These are phyloP conservation scores for Thraustotheca clavata DNA, from an alignment of 352 stramenopile genomes.

Conservation along the genomic window DNA sequence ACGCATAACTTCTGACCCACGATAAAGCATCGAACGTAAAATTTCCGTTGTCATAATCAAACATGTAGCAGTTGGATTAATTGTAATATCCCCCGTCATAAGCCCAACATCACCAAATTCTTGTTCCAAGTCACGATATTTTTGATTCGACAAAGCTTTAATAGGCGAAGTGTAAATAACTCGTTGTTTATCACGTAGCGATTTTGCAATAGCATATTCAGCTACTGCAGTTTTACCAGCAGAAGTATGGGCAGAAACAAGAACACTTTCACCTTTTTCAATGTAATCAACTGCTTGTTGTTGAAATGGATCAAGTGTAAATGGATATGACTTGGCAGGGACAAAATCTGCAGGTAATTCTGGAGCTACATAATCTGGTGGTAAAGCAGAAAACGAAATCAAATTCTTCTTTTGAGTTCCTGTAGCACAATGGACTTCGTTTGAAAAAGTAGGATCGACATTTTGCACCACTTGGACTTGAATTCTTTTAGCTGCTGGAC, in stretches of 20 bases:
- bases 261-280: constrained; percentile 91
- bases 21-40: constrained; percentile 93
- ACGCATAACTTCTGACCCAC: constrained; percentile 92
- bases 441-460: constrained; percentile 56
- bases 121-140: constrained; percentile 95
- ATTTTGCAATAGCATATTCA: constrained; percentile 97
- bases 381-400: constrained; percentile 91
- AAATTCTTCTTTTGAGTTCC: constrained; percentile 94
- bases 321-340: constrained; percentile 62
- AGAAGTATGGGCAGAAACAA: constrained; percentile 95
- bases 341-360: not conserved
- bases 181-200: constrained; percentile 82
- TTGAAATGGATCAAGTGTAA: constrained; percentile 95
- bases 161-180: constrained; percentile 98
- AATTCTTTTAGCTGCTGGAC: constrained; percentile 49
- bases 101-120: constrained; percentile 95
- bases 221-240: constrained; percentile 97
- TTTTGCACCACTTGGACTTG: constrained; percentile 66
- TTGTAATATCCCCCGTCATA: constrained; percentile 96
- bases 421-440: constrained; percentile 74
- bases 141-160: constrained; percentile 98
- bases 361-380: constrained; percentile 41
- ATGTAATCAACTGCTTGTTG: constrained; percentile 94
- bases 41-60: constrained; percentile 99
- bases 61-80: constrained; percentile 93